Percentiles rank a stretch among this genome's conserved stretches.
Evolutionary conservation across 2,329 filamentous ascomycete genomes (phyloP).

Genomic region (Xylaria sp.): DNA sequence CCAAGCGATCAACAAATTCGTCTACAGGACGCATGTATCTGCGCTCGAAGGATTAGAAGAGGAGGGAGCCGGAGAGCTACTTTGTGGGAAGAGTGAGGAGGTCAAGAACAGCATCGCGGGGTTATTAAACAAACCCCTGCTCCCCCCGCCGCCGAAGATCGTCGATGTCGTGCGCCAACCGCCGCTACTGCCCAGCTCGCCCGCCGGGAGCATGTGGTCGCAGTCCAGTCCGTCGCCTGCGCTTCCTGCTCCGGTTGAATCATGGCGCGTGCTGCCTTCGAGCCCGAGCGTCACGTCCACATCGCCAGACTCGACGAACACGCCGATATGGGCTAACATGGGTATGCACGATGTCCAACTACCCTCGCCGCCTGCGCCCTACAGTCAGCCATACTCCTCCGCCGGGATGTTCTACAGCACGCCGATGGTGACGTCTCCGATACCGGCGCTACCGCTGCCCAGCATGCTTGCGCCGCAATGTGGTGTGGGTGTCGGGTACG

Average conservation of each 20-base stretch:
- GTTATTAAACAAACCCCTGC: constrained; percentile 82
- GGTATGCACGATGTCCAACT: constrained; percentile 73
- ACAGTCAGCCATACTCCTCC: constrained; percentile 76
- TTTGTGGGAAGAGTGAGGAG: constrained; percentile 88
- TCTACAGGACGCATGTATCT: constrained; percentile 85
- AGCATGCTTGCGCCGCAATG: constrained; percentile 87
- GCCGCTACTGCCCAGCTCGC: constrained; percentile 82
- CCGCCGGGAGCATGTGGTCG: constrained; percentile 78
- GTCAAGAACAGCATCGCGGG: constrained; percentile 85
- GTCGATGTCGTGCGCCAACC: constrained; percentile 88
- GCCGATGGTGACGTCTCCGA: constrained; percentile 72
- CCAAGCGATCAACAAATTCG: constrained; percentile 95
- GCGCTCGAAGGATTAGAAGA: constrained; percentile 96
- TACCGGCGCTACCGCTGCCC: constrained; percentile 78
- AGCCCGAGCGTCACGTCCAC: constrained; percentile 77
- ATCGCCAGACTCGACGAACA: constrained; percentile 66
- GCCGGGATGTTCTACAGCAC: constrained; percentile 79
- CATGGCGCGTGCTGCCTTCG: constrained; percentile 89
- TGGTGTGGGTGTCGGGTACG: constrained; percentile 75
- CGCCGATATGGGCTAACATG: constrained; percentile 79
- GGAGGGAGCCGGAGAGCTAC: constrained; percentile 90
- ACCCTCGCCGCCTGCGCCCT: constrained; percentile 78
- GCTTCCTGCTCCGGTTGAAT: constrained; percentile 73
- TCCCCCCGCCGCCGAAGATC: constrained; percentile 83
- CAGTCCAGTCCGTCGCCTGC: constrained; percentile 67